phyloP scores from a whole-genome alignment of 345 rosid genomes.

The Gossypium arboreum region DNA sequence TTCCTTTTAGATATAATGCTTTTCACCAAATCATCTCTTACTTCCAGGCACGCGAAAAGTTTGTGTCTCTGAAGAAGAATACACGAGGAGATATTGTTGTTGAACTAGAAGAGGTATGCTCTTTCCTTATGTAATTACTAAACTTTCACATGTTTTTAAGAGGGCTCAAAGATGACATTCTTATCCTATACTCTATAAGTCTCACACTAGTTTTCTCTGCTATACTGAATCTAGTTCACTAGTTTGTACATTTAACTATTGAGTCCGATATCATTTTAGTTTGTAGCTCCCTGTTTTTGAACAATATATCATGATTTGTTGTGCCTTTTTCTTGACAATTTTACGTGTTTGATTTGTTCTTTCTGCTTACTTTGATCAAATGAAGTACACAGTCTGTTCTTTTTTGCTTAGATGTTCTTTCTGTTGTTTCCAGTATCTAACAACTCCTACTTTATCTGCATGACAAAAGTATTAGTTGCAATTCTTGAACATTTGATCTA shows the following conservation, averaged over 20 bases:
- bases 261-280: neutral
- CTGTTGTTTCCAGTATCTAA: neutral
- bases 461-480: neutral
- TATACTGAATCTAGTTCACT: neutral
- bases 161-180: neutral
- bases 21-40: constrained; percentile 6
- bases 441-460: neutral
- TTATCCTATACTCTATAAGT: neutral
- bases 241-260: neutral
- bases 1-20: neutral
- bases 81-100: constrained; percentile 66
- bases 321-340: neutral
- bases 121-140: neutral
- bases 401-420: neutral
- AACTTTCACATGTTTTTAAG: constrained; percentile 11
- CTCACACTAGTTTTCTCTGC: neutral
- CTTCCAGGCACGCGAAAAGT: constrained; percentile 81
- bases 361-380: neutral
- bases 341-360: neutral
- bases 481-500: neutral
- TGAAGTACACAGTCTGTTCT: neutral
- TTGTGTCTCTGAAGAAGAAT: constrained; percentile 78
- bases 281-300: neutral
- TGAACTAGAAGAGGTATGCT: constrained; percentile 75
- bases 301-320: neutral